Percentiles rank a stretch among this genome's conserved stretches.
Evolutionary conservation across 106 monocot genomes (phyloP).

Genomic region (Platanthera guangdongensis): DNA sequence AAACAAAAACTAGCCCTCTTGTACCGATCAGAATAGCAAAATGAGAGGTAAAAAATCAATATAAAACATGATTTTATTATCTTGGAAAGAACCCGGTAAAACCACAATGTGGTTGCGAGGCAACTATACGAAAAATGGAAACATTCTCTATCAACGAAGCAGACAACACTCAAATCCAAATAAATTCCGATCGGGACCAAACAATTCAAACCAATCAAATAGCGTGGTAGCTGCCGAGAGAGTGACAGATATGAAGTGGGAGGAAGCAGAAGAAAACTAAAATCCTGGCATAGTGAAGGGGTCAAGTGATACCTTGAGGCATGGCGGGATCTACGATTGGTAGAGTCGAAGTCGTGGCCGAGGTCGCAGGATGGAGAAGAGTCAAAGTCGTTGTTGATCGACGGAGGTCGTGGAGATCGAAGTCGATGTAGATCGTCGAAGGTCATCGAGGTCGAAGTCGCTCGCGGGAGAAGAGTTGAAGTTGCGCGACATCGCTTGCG

Average conservation of each 20-base stretch:
- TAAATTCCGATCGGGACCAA: not conserved
- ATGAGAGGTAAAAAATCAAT: not conserved
- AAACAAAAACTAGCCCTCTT: not conserved
- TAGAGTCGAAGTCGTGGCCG: slow-evolving; percentile 9
- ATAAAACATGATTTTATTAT: not conserved
- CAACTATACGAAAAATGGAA: not conserved
- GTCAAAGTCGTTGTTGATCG: no score
- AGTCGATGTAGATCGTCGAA: no score
- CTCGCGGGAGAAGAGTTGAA: no score
- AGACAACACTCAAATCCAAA: not conserved
- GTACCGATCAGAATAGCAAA: not conserved
- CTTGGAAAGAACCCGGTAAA: not conserved
- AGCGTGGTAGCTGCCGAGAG: not conserved
- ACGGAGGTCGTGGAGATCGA: no score
- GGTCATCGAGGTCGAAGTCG: no score
- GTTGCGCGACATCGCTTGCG: no score
- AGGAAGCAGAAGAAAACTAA: not conserved
- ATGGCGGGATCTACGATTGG: slow-evolving; percentile 57
- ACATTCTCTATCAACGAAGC: not conserved
- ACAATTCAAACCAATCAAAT: not conserved
- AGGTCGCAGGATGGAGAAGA: no score
- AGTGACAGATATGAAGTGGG: not conserved
- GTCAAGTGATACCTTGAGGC: slow-evolving; percentile 38
- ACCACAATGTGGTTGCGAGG: not conserved
- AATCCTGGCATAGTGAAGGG: not conserved